Evolutionary conservation across 2,329 filamentous ascomycete genomes (phyloP), one percentile per base, ranked within the genome.

Genomic region (Stachybotrys chlorohalonatus): DNA sequence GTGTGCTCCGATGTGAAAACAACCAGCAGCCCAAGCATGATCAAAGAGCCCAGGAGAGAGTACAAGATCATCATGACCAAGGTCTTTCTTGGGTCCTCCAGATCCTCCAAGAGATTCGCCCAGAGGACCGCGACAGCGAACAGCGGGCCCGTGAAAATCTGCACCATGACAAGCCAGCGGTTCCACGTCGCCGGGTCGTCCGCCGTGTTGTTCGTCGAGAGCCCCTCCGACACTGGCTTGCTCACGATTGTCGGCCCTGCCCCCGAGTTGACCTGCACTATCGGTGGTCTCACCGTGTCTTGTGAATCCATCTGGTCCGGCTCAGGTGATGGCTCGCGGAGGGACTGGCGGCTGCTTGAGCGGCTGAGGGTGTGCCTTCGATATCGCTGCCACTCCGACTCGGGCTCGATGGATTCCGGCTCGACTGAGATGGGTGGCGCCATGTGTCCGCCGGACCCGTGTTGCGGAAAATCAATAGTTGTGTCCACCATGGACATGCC

Each of bases 61-160:
- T 79, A 82, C 1, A 90, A 66, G 1, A 83, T 63, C 61, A 86
- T 75, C 47, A 76, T 72, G 15, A 86, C 53, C 36, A 92, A 74
- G 30, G 73, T 73, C 59, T 69, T 72, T 39, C 71, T 65, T 1
- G 81, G 75, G 32, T 75, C 69, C n/a, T 80, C 75, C 50, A 80
- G 69, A 50, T 87, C 84, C 32, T 86, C 76, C 46, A 70, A 66
- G 54, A 79, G 76, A 62, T 89, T 89, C 30, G 82, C 84, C 84
- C 86, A 95, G 17, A 90, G 68, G 32, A 96, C 83, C 16, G 90
- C 67, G 1, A 89, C 81, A 49, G 92, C 83, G 69, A 97, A 96
- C 24, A 94, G 70, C 0, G 94, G 94, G 0, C 92, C 90, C 0
- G 87, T 89, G 66, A 96, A 91, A 51, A 94, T 79, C 64, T 99